Evolutionary conservation across 768 basidiomycete species (phyloP).

Genomic region (Suillus fuscotomentosus): DNA sequence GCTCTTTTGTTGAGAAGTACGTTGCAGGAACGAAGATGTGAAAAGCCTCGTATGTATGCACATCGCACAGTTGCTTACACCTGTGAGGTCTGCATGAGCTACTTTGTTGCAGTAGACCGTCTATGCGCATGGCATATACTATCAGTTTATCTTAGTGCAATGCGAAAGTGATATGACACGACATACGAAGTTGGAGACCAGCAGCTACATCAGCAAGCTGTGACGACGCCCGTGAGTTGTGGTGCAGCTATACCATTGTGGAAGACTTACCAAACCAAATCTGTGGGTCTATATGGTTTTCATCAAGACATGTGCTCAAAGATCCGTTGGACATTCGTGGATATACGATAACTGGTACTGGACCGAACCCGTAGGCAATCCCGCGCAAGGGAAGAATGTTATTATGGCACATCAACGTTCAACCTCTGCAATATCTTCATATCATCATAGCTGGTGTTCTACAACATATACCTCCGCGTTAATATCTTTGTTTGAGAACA

Average conservation of each 20-base stretch:
- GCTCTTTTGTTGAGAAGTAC: neutral
- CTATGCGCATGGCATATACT: neutral
- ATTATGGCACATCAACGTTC: constrained; percentile 30
- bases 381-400: constrained; percentile 37
- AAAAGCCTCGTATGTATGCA: neutral
- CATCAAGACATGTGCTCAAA: constrained; percentile 15
- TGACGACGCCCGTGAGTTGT: neutral
- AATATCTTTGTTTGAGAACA: constrained; percentile 15
- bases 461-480: constrained; percentile 12
- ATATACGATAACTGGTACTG: constrained; percentile 17
- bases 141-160: too few relatives aligned
- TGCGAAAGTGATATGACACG: neutral
- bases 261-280: neutral
- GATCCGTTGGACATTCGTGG: constrained; percentile 16
- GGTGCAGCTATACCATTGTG: neutral
- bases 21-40: neutral
- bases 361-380: constrained; percentile 25
- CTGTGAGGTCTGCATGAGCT: neutral
- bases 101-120: neutral
- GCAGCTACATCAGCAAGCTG: constrained; percentile 7
- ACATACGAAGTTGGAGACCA: constrained; percentile 7
- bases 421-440: neutral
- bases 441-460: neutral
- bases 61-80: neutral
- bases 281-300: neutral